A percentile compares a stretch with the other conserved stretches of the same genome.
These are phyloP conservation scores for Aspergillus oerlinghausenensis DNA, from an alignment of 2,329 filamentous ascomycete genomes.

Conservation along the genomic window DNA sequence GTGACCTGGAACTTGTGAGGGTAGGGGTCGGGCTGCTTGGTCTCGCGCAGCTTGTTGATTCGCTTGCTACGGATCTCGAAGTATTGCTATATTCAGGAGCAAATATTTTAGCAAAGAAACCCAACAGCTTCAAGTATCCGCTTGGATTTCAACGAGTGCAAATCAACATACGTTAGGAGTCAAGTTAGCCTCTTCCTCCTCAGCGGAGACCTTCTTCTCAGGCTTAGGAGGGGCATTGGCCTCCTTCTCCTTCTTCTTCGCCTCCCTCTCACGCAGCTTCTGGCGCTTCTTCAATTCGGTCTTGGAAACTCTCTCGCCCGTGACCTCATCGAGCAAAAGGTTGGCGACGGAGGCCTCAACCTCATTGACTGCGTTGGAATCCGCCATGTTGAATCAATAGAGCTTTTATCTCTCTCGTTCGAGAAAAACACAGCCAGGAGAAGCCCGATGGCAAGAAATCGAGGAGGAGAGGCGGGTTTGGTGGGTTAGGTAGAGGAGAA, in stretches of 20 bases:
- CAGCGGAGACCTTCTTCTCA: conserved; percentile 56
- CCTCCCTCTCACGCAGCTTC: conserved; percentile 83
- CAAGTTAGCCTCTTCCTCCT: conserved; percentile 66
- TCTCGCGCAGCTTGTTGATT: conserved; percentile 70
- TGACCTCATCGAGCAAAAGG: conserved; percentile 84
- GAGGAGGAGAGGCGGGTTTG: conserved; percentile 10
- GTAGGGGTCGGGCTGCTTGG: conserved; percentile 75
- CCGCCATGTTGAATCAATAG: conserved; percentile 32
- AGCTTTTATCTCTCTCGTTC: conserved; percentile 4
- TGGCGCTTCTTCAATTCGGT: conserved; percentile 89
- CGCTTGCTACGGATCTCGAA: conserved; percentile 89
- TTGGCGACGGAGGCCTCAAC: conserved; percentile 57
- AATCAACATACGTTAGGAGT: conserved; percentile 61
- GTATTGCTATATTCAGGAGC: conserved; percentile 61
- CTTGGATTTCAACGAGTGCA: neutral
- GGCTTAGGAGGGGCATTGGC: conserved; percentile 60
- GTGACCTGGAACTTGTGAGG: conserved; percentile 90
- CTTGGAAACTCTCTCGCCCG: conserved; percentile 82
- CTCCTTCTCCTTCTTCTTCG: conserved; percentile 83
- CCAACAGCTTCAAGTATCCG: neutral
- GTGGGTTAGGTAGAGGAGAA: conserved; percentile 20
- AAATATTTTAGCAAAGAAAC: conserved; percentile 7
- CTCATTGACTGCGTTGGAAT: conserved; percentile 38
- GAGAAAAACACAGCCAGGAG: conserved; percentile 13
- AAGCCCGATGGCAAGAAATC: neutral